These are phyloP conservation scores for Kalanchoe fedtschenkoi DNA, from an alignment of 164 flowering plant genomes.

Conservation along the genomic window DNA sequence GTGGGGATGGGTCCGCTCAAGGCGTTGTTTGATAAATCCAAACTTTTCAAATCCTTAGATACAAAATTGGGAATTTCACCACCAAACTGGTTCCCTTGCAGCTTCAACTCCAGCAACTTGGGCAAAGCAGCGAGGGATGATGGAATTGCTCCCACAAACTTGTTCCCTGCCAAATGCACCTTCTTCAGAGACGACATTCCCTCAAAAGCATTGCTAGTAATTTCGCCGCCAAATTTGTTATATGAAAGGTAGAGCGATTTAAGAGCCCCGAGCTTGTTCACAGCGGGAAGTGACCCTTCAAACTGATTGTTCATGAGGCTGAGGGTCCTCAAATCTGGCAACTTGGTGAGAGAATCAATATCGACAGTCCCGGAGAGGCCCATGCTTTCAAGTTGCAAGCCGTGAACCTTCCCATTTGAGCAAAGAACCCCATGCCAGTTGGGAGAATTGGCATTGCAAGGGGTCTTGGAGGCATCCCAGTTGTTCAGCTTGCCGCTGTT, in stretches of 20 bases:
- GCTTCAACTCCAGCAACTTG: conserved; percentile 25
- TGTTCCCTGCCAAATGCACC: conserved; percentile 31
- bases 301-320: conserved; percentile 40
- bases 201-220: conserved; percentile 20
- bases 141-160: conserved; percentile 35
- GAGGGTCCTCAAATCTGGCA: conserved; percentile 30
- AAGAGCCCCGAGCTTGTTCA: conserved; percentile 16
- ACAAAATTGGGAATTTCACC: conserved; percentile 34
- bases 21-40: conserved; percentile 2
- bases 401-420: conserved; percentile 21
- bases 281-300: conserved; percentile 23
- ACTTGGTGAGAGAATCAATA: conserved; percentile 21
- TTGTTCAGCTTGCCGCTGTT: conserved; percentile 10
- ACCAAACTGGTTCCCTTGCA: conserved; percentile 31
- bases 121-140: conserved; percentile 19
- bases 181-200: conserved; percentile 9
- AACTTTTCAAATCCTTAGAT: neutral
- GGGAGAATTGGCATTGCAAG: conserved; percentile 21
- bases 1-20: conserved; percentile 4
- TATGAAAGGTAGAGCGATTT: conserved; percentile 31
- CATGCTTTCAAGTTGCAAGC: conserved; percentile 47
- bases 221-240: conserved; percentile 28
- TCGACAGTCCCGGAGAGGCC: conserved; percentile 39
- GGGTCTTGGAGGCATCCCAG: conserved; percentile 28
- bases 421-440: conserved; percentile 61